A percentile compares a stretch with the other conserved stretches of the same genome.
Evolutionary conservation across 1,139 yeast species (phyloP).

Genomic region (Candida anutae): DNA sequence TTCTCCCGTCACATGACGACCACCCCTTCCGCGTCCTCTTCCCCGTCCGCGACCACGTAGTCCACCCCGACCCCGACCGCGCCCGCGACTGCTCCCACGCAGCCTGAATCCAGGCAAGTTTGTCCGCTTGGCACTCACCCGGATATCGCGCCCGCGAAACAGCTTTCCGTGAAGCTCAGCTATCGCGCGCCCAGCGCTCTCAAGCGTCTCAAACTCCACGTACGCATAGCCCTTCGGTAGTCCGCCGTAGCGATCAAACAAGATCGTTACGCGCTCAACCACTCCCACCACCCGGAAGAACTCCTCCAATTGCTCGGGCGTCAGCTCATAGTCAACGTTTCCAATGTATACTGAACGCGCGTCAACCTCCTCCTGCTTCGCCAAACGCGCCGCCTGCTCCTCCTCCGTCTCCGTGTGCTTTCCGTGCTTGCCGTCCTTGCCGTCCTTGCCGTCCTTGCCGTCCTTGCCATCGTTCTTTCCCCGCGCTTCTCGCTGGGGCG

Average conservation of each 20-base stretch:
- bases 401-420: slow-evolving; percentile 13
- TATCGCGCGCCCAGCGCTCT: slow-evolving; percentile 27
- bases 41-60: slow-evolving; percentile 15
- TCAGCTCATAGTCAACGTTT: slow-evolving; percentile 34
- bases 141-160: slow-evolving; percentile 30
- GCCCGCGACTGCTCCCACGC: slow-evolving; percentile 13
- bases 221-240: slow-evolving; percentile 42
- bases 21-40: slow-evolving; percentile 11
- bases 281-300: slow-evolving; percentile 28
- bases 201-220: slow-evolving; percentile 26
- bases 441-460: too few relatives aligned
- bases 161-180: slow-evolving; percentile 25
- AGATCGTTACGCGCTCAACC: slow-evolving; percentile 32
- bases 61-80: slow-evolving; percentile 16
- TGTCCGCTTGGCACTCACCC: slow-evolving; percentile 32
- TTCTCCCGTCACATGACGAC: slow-evolving; percentile 1
- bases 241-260: slow-evolving; percentile 31
- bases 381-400: slow-evolving; percentile 21
- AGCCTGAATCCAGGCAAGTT: slow-evolving; percentile 29
- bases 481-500: too few relatives aligned
- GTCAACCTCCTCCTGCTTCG: slow-evolving; percentile 28
- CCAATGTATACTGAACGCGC: slow-evolving; percentile 35
- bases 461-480: too few relatives aligned
- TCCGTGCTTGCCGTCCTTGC: background rate
- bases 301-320: slow-evolving; percentile 36